Evolutionary conservation across 495 filamentous ascomycete species (phyloP), one percentile per base, ranked within the genome.

Genomic region (Entonaema liquescens): DNA sequence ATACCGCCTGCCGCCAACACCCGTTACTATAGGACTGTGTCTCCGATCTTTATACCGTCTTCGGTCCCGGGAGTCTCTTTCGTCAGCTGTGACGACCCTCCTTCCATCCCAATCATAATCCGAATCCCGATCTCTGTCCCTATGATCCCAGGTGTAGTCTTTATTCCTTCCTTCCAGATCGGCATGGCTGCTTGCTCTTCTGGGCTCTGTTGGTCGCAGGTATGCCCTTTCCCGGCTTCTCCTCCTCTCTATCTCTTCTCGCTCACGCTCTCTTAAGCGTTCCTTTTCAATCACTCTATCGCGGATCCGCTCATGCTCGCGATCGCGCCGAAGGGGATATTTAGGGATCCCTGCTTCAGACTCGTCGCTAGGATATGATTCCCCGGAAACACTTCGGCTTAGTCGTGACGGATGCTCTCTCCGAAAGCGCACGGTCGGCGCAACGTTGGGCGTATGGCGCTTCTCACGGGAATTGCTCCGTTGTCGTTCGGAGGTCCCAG

Each of bases 131-230:
- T 65, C 65, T 29, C 68, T 54, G 38, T 75, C 63, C 47, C 77
- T 74, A 11, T 68, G 64, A 54, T 80, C 79, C 71, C 77, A 77
- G 1, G 68, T 67, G 36, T 68, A 65, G 0, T 78, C 75, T 47
- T 74, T 65, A 29, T 65, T 71, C 66, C 74, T 74, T 31, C 80
- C 62, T 12, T 81, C 81, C 12, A 78, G 40, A 21, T 84, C 82
- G 2, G 80, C 73, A 55, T 84, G 82, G 68, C 82, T 84, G 63
- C 80, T 83, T 2, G 81, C 77, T 47, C 82, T 73, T 19, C 82
- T 78, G n/a, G 67, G 73, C n/a, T 50, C 13, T 6, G 68, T 64
- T 23, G 78, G 76, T 15, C 74, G 75, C 28, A 79, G 57, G 64
- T 82, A 80, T 12, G 25, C 44, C 42, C 72, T 68, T 26, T 79